Evolutionary conservation across 805 yeast species (phyloP), one percentile per base, ranked within the genome.

Genomic region (Clavispora phyllophila): DNA sequence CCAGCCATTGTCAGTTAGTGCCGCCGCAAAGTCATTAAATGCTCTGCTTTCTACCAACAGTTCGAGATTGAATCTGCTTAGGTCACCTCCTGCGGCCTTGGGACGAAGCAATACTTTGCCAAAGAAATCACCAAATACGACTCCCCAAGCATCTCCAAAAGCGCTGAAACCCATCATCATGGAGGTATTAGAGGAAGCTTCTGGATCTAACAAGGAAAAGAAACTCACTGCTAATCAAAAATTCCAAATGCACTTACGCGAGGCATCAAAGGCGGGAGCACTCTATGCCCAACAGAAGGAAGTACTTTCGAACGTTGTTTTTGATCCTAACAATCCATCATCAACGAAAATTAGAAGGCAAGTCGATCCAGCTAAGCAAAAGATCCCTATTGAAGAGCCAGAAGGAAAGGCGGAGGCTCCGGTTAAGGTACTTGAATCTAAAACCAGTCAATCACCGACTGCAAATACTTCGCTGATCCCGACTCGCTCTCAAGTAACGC

Each of bases 261-360:
- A 66, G 36, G 73, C 70, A 1, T 60, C 73, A 1, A 64, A 55
- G 46, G 42, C 63, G 1, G 75, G 75, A 0, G 36, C 65, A 0
- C 52, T 70, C 17, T 53, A 63, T 53, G 62, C 72, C 1, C 72
- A 68, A 42, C 65, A 65, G 41, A 62, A 59, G 48, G 70, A 65
- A 39, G 43, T 48, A 1, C 49, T 69, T n/a, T 58, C 62, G 3
- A 53, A 65, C 9, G 72, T 68, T 6, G 63, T 62, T 2, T 69
- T 65, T 47, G 73, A 70, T 47, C 74, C 75, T 0, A 69, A 55
- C 43, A 48, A 54, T 34, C 70, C 73, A 1, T 57, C 60, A 5
- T 51, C 52, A 10, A 40, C 49, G 4, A 45, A 47, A 9, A 37
- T 56, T 20, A 36, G 51, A 33, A 46, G 51, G 18, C 42, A 40